Percentiles rank a stretch among this genome's conserved stretches.
Conservation (phyloP, 2,329 filamentous ascomycete genomes). For the Penicillium crustosum region DNA sequence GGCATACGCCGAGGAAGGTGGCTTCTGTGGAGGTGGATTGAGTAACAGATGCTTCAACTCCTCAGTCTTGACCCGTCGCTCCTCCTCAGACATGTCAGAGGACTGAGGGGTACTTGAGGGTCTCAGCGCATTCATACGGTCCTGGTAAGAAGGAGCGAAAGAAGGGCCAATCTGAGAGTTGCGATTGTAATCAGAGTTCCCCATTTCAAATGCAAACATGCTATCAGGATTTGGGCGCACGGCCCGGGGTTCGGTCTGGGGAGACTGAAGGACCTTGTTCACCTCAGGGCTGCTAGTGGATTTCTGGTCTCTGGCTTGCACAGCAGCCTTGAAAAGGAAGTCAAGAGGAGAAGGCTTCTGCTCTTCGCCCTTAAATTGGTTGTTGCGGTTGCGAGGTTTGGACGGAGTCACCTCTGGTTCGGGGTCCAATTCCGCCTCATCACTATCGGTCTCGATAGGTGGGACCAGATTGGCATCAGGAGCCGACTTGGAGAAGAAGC, state of each 20-base stretch:
- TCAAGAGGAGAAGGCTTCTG: conserved; percentile 73
- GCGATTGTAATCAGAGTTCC: conserved; percentile 53
- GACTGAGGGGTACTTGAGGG: conserved; percentile 33
- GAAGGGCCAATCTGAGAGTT: conserved; percentile 61
- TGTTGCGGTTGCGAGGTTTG: conserved; percentile 44
- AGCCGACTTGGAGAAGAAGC: conserved; percentile 76
- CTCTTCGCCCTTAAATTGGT: conserved; percentile 41
- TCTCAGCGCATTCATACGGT: conserved; percentile 47
- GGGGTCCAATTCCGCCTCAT: conserved; percentile 37
- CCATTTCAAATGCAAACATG: conserved; percentile 69
- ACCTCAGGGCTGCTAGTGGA: conserved; percentile 47
- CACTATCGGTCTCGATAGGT: conserved; percentile 41
- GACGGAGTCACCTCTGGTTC: conserved; percentile 44
- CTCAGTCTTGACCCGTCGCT: conserved; percentile 45
- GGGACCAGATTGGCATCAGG: conserved; percentile 57
- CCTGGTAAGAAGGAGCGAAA: conserved; percentile 61
- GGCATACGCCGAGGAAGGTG: conserved; percentile 34
- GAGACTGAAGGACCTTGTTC: conserved; percentile 52
- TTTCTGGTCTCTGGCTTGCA: conserved; percentile 60
- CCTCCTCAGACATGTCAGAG: conserved; percentile 36
- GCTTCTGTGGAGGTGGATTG: conserved; percentile 42
- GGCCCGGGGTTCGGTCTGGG: conserved; percentile 41
- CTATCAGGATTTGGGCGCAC: conserved; percentile 50
- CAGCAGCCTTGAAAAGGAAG: conserved; percentile 84
- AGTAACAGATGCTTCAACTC: conserved; percentile 48